Conservation (phyloP, 192 early-diverging fungal species). For the Rhizophagus sp. region DNA sequence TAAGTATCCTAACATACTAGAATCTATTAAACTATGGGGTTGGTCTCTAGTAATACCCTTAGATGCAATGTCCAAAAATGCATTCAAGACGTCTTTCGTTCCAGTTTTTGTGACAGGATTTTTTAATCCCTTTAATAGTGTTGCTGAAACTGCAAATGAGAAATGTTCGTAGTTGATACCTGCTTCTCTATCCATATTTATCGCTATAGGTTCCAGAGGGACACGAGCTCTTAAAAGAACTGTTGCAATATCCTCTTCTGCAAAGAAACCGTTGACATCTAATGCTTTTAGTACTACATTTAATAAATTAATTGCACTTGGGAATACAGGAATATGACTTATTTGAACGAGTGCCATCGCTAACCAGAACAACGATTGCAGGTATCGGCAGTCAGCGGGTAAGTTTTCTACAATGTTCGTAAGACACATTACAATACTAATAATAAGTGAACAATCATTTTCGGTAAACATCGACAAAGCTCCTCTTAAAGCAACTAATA, state of each 20-base stretch:
- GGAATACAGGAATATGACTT: slow-evolving; percentile 78
- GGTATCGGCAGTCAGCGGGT: slow-evolving; percentile 79
- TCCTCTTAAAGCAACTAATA: slow-evolving; percentile 83
- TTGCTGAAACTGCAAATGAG: slow-evolving; percentile 78
- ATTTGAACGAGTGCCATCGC: slow-evolving; percentile 86
- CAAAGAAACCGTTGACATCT: slow-evolving; percentile 71
- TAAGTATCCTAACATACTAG: slow-evolving; percentile 72
- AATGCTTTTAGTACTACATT: slow-evolving; percentile 73
- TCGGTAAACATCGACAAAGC: slow-evolving; percentile 86
- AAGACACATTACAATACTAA: slow-evolving; percentile 88
- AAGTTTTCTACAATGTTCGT: slow-evolving; percentile 85
- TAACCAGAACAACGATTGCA: slow-evolving; percentile 90
- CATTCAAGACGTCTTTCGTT: slow-evolving; percentile 67
- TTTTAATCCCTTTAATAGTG: slow-evolving; percentile 82
- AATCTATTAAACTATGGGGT: slow-evolving; percentile 38
- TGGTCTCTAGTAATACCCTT: slow-evolving; percentile 41
- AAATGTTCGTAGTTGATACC: slow-evolving; percentile 91
- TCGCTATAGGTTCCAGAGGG: slow-evolving; percentile 70
- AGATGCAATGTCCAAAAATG: slow-evolving; percentile 75
- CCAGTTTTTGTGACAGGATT: slow-evolving; percentile 73
- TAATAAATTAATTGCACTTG: slow-evolving; percentile 68
- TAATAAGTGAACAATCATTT: slow-evolving; percentile 74
- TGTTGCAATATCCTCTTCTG: slow-evolving; percentile 69
- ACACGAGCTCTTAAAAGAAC: slow-evolving; percentile 71
- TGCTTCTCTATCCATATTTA: slow-evolving; percentile 68